phyloP scores from a whole-genome alignment of 2,329 filamentous ascomycete species.

The Trichoderma sp. region DNA sequence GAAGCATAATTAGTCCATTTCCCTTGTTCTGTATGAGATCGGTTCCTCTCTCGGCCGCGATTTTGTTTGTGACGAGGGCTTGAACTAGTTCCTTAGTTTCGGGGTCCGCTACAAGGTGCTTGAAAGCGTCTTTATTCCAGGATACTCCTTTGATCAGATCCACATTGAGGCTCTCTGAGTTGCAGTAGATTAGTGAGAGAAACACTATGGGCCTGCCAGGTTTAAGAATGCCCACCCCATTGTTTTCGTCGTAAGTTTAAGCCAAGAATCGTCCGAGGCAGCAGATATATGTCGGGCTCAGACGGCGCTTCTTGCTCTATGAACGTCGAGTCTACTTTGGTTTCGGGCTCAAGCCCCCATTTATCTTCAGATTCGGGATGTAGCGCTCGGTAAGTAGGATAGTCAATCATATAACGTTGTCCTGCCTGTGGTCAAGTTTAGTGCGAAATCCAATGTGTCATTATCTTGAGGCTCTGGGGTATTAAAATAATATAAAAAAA shows the following conservation, averaged over 20 bases:
- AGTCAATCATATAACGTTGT: conserved; percentile 6
- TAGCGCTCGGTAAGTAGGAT: background rate
- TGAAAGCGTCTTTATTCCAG: background rate
- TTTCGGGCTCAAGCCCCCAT: fast-evolving
- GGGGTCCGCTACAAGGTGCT: background rate
- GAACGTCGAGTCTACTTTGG: background rate
- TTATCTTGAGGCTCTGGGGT: background rate
- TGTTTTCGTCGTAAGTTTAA: background rate
- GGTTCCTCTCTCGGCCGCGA: conserved; percentile 28
- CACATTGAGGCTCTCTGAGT: background rate
- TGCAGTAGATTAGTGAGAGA: background rate
- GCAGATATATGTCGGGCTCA: background rate
- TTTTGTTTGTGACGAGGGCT: conserved; percentile 18
- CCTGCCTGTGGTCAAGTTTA: background rate
- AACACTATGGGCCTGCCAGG: no score
- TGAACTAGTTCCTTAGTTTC: background rate
- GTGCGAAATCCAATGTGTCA: no score
- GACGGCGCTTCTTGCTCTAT: background rate
- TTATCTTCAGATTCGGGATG: fast-evolving
- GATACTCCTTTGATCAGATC: background rate
- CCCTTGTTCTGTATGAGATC: conserved; percentile 50
- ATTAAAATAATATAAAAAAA: no score
- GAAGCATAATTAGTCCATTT: conserved; percentile 45
- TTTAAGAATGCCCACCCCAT: background rate
- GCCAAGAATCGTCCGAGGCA: background rate